Evolutionary conservation across 306 rosid genomes (phyloP).

Genomic region (Pyrus bretschneideri): DNA sequence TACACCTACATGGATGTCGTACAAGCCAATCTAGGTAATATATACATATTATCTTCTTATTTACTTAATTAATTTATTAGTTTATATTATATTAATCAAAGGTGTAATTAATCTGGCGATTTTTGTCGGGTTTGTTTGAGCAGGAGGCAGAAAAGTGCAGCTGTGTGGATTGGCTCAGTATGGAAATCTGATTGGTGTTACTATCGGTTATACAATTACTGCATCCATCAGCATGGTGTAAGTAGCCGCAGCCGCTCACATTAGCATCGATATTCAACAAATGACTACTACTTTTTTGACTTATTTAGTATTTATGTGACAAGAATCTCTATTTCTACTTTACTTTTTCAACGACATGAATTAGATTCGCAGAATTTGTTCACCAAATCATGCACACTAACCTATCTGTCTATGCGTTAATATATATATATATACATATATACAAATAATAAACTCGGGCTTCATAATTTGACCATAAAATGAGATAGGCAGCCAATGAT

Average conservation of each 20-base stretch:
- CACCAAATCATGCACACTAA: too few species aligned
- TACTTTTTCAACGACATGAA: too few species aligned
- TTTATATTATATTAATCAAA: neutral
- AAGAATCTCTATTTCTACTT: neutral
- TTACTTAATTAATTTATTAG: too few species aligned
- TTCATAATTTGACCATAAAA: neutral
- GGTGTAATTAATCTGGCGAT: neutral
- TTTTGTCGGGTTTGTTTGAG: neutral
- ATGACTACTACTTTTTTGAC: neutral
- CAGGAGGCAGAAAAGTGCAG: constrained; percentile 77
- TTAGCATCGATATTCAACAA: neutral
- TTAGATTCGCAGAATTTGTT: neutral
- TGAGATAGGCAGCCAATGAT: neutral
- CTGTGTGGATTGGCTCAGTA: constrained; percentile 94
- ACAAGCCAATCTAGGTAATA: constrained; percentile 49
- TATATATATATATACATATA: too few species aligned
- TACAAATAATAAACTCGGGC: neutral
- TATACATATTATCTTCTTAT: too few species aligned
- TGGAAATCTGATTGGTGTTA: constrained; percentile 67
- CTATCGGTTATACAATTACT: constrained; percentile 90
- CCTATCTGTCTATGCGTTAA: neutral
- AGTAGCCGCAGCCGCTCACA: constrained; percentile 12
- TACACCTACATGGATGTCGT: constrained; percentile 91
- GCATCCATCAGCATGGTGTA: constrained; percentile 97
- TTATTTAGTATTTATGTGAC: neutral